Percentiles rank a stretch among this genome's conserved stretches.
Evolutionary conservation across 441 rosid genomes (phyloP).

Genomic region (Arabidopsis hybrid): DNA sequence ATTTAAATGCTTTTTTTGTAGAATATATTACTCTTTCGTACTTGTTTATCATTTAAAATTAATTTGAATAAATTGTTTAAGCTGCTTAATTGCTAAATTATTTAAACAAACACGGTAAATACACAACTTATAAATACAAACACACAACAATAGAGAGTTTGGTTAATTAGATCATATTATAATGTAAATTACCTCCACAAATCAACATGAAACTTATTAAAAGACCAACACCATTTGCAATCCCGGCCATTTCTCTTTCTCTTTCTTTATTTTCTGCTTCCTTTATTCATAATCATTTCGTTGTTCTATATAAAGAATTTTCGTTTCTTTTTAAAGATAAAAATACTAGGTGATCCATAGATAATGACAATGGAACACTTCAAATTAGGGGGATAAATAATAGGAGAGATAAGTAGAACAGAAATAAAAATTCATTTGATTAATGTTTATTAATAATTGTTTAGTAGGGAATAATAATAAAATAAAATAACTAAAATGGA

Average conservation of each 20-base stretch:
- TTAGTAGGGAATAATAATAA: no score
- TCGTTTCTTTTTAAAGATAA: neutral
- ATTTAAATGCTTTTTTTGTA: neutral
- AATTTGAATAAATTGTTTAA: no score
- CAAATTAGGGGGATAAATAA: neutral
- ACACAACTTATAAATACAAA: neutral
- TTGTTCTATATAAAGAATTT: neutral
- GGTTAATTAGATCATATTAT: neutral
- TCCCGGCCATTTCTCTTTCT: neutral
- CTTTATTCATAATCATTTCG: neutral
- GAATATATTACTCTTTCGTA: no score
- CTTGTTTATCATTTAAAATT: no score
- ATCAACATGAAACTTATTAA: neutral
- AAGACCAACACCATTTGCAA: neutral
- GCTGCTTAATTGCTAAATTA: no score
- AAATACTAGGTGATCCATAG: neutral
- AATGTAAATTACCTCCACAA: neutral
- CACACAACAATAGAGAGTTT: neutral
- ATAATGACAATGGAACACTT: neutral
- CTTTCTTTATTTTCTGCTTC: neutral
- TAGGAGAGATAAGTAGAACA: neutral
- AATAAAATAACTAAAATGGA: no score
- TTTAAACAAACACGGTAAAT: no score
- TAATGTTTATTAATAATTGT: neutral
- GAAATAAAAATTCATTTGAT: neutral